Conservation (phyloP, 2,329 filamentous ascomycete genomes). For the Clarireedia paspali region DNA sequence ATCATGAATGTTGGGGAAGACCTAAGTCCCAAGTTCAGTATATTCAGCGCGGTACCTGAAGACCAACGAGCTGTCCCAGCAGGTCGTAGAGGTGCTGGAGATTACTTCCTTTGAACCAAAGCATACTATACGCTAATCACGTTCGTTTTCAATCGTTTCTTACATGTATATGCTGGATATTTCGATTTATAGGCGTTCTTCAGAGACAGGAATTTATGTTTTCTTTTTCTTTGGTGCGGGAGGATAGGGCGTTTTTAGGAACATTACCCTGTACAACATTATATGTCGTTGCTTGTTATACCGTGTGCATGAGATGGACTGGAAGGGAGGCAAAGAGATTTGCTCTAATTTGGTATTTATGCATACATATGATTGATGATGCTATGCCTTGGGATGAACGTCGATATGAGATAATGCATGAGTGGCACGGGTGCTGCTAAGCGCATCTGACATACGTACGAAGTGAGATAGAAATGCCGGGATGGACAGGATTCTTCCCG, state of each 20-base stretch:
- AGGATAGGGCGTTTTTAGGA: not conserved
- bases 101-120: conserved; percentile 52
- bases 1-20: conserved; percentile 89
- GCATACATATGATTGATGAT: too few species aligned
- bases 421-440: too few species aligned
- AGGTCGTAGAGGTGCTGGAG: conserved; percentile 57
- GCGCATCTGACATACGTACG: too few species aligned
- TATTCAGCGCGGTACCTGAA: conserved; percentile 84
- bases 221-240: not conserved
- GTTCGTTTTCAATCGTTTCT: not conserved
- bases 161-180: conserved; percentile 5
- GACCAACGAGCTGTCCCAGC: conserved; percentile 74
- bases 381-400: too few species aligned
- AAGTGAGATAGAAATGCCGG: too few species aligned
- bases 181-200: not conserved
- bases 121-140: conserved; percentile 1
- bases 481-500: too few species aligned
- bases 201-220: not conserved
- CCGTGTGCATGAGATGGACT: too few species aligned
- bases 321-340: too few species aligned
- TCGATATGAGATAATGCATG: too few species aligned
- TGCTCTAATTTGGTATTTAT: too few species aligned
- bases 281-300: not conserved
- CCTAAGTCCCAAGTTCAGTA: conserved; percentile 83
- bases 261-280: not conserved